Evolutionary conservation across 2,329 filamentous ascomycete species (phyloP), one percentile per base, ranked within the genome.

Genomic region (Diatrype stigma): DNA sequence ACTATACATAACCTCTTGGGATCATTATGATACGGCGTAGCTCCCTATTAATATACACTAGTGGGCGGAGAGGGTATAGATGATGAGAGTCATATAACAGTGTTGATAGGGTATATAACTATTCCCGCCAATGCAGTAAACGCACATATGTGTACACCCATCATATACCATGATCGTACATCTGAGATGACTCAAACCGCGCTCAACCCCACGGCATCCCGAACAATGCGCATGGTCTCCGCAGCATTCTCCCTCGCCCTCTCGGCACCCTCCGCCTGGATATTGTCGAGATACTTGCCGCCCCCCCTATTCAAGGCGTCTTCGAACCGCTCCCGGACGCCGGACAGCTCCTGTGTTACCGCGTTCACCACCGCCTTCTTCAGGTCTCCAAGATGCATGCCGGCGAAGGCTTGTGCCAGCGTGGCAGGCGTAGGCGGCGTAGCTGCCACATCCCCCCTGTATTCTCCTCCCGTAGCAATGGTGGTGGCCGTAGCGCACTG

Each of bases 361-460:
- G 75, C 75, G 19, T 81, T 76, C 0, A 82, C 79, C 5, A 90
- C 82, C 58, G 74, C 72, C 6, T 79, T 75, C 67, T 93, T 93
- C 50, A 93, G 73, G 1, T 73, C 73, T 8, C 74, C 74, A 60
- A 90, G 73, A 38, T 67, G 77, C 22, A 73, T 66, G 14, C 66
- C 68, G 2, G 61, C 57, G 46, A 70, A 63, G 19, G 62, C 56
- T 19, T 57, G 53, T 2, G 66, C 70, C n/a, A 74, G 53, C 30
- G 63, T 61, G 30, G 63, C 63, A 12, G 70, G 64, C 38, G 64
- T 63, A 35, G 61, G 60, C 3, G 63, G n/a, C n/a, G n/a, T n/a
- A n/a, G n/a, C n/a, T n/a, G n/a, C n/a, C 61, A 30, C 23, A 67
- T 60, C 3, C 65, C 32, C 26, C 22, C 21, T 12, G 6, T 14